phyloP scores from a whole-genome alignment of 2,329 filamentous ascomycete genomes.

The Knoxdaviesia capensis region DNA sequence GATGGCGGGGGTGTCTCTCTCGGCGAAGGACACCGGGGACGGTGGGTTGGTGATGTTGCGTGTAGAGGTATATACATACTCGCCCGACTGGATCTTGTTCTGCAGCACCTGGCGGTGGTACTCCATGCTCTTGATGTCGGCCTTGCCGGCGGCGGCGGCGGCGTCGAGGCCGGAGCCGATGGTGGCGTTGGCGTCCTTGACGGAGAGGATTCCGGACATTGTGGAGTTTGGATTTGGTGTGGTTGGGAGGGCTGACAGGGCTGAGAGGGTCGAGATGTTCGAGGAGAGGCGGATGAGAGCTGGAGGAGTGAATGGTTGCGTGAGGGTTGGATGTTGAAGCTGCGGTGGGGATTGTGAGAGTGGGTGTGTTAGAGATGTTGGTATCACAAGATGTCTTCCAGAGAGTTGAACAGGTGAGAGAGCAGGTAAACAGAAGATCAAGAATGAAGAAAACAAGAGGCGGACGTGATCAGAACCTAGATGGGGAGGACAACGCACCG shows the following conservation, averaged over 20 bases:
- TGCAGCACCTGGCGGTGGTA: slow-evolving; percentile 60
- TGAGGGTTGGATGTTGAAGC: no score
- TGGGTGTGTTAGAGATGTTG: not conserved
- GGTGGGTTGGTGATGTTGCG: not conserved
- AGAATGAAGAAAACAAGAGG: not conserved
- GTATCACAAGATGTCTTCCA: not conserved
- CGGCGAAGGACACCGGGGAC: no score
- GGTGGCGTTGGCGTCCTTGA: slow-evolving; percentile 44
- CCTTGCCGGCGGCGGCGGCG: slow-evolving; percentile 15
- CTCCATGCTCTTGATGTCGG: slow-evolving; percentile 46
- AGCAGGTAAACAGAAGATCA: not conserved
- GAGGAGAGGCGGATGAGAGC: no score
- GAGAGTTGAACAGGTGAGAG: not conserved
- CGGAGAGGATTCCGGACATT: slow-evolving; percentile 42
- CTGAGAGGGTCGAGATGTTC: no score
- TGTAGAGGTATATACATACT: slow-evolving; percentile 24
- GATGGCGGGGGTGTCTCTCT: not conserved
- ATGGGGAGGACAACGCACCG: no score
- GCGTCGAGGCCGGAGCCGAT: slow-evolving; percentile 14
- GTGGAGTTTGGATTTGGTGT: slow-evolving; percentile 21
- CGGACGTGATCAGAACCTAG: no score
- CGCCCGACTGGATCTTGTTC: slow-evolving; percentile 43
- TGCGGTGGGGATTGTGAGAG: not conserved
- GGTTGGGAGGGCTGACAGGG: no score
- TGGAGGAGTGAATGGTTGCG: no score